A percentile compares a stretch with the other conserved stretches of the same genome.
These are phyloP conservation scores for Tricholoma bakamatsutake DNA, from an alignment of 768 basidiomycete species.

Conservation along the genomic window DNA sequence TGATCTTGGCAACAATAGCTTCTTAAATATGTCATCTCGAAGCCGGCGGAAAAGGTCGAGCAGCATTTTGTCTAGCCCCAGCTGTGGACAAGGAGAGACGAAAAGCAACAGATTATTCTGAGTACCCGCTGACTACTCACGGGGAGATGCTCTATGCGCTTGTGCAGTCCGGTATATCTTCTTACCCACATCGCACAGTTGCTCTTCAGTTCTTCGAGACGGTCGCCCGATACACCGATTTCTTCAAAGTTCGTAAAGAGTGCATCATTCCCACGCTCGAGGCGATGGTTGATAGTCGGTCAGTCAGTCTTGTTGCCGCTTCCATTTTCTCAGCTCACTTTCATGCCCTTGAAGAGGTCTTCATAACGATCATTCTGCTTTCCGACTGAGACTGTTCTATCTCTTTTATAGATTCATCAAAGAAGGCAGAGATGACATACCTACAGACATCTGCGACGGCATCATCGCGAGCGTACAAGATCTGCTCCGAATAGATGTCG, in stretches of 20 bases:
- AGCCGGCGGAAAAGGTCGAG: slow-evolving; percentile 77
- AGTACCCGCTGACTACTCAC: slow-evolving; percentile 80
- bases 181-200: slow-evolving; percentile 81
- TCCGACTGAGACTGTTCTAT: slow-evolving; percentile 81
- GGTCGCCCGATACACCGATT: slow-evolving; percentile 86
- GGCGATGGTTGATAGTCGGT: slow-evolving; percentile 84
- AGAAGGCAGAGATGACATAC: slow-evolving; percentile 74
- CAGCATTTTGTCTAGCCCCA: slow-evolving; percentile 80
- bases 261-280: slow-evolving; percentile 84
- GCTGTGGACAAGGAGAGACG: slow-evolving; percentile 61
- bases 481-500: slow-evolving; percentile 67
- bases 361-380: slow-evolving; percentile 65
- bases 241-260: slow-evolving; percentile 91
- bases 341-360: slow-evolving; percentile 56
- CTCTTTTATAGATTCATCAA: slow-evolving; percentile 90
- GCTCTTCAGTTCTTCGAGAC: slow-evolving; percentile 92
- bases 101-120: slow-evolving; percentile 64
- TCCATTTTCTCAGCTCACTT: not conserved
- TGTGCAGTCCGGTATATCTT: slow-evolving; percentile 75
- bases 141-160: slow-evolving; percentile 87
- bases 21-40: slow-evolving; percentile 8
- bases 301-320: slow-evolving; percentile 20
- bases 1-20: not conserved
- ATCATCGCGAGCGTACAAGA: slow-evolving; percentile 76
- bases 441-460: slow-evolving; percentile 59